Conservation (phyloP, 2,329 filamentous ascomycete genomes). For the Lachnellula subtilissima region DNA sequence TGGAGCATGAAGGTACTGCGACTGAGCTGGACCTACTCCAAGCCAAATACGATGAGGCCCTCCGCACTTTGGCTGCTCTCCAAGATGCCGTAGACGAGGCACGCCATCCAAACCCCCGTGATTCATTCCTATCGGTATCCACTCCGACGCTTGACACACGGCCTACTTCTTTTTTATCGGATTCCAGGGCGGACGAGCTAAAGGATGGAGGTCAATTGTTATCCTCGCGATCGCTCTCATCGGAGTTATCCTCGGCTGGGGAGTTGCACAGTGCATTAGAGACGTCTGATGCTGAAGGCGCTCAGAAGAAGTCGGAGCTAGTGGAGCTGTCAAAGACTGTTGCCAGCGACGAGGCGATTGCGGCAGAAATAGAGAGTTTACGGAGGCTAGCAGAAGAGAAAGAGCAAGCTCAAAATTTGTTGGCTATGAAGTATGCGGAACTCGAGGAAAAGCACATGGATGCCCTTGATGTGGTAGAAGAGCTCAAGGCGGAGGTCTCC, state of each 20-base stretch:
- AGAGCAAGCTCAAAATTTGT: conserved; percentile 65
- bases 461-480: conserved; percentile 79
- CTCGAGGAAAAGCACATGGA: conserved; percentile 78
- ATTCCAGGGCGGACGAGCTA: conserved; percentile 64
- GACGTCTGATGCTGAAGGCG: conserved; percentile 55
- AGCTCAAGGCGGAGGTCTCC: conserved; percentile 80
- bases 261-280: conserved; percentile 65
- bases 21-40: conserved; percentile 77
- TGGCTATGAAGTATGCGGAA: conserved; percentile 75
- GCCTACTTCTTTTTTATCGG: conserved; percentile 80
- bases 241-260: conserved; percentile 85
- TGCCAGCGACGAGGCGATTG: conserved; percentile 42
- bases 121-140: conserved; percentile 50
- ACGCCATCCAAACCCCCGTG: conserved; percentile 53
- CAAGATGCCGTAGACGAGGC: conserved; percentile 82
- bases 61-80: conserved; percentile 75
- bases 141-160: conserved; percentile 47
- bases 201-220: conserved; percentile 64
- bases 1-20: conserved; percentile 82
- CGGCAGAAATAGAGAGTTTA: conserved; percentile 66
- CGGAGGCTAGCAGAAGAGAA: conserved; percentile 69
- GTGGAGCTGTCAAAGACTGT: conserved; percentile 26
- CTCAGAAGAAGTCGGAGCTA: conserved; percentile 34
- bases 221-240: conserved; percentile 87
- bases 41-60: conserved; percentile 83